Percentiles rank a stretch among this genome's conserved stretches.
These are phyloP conservation scores for Lepidium aucheri DNA, from an alignment of 345 rosid genomes.

Conservation along the genomic window DNA sequence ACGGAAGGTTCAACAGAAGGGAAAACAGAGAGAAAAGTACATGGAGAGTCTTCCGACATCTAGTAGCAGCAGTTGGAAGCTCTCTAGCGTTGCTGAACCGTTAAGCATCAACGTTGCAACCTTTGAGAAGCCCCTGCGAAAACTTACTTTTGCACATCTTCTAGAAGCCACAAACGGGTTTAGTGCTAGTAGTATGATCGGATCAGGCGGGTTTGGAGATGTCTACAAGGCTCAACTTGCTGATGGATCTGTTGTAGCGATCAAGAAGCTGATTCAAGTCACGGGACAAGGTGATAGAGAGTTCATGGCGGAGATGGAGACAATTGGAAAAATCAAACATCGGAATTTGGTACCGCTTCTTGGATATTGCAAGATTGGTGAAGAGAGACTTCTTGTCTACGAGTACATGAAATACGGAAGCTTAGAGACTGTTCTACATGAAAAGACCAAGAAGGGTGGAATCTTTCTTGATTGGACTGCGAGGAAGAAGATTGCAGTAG, in stretches of 20 bases:
- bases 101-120: slow-evolving; percentile 73
- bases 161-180: slow-evolving; percentile 88
- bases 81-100: slow-evolving; percentile 62
- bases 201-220: slow-evolving; percentile 95
- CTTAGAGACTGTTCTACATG: slow-evolving; percentile 76
- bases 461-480: slow-evolving; percentile 66
- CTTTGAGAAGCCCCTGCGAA: slow-evolving; percentile 75
- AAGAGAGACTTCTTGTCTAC: slow-evolving; percentile 87
- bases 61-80: slow-evolving; percentile 59
- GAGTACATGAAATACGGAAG: slow-evolving; percentile 95
- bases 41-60: slow-evolving; percentile 60
- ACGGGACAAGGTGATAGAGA: slow-evolving; percentile 96
- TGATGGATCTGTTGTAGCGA: slow-evolving; percentile 79
- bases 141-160: slow-evolving; percentile 83
- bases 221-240: slow-evolving; percentile 81
- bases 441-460: slow-evolving; percentile 42
- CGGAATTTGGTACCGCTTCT: slow-evolving; percentile 78
- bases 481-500: slow-evolving; percentile 74
- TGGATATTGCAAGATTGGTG: slow-evolving; percentile 84
- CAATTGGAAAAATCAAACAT: slow-evolving; percentile 93
- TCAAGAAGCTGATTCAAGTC: slow-evolving; percentile 83
- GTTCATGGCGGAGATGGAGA: slow-evolving; percentile 97
- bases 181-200: slow-evolving; percentile 72
- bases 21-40: slow-evolving; percentile 50
- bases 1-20: slow-evolving; percentile 58